Conservation (phyloP, 169 alveolate genomes). For the Theileria orientalis region DNA sequence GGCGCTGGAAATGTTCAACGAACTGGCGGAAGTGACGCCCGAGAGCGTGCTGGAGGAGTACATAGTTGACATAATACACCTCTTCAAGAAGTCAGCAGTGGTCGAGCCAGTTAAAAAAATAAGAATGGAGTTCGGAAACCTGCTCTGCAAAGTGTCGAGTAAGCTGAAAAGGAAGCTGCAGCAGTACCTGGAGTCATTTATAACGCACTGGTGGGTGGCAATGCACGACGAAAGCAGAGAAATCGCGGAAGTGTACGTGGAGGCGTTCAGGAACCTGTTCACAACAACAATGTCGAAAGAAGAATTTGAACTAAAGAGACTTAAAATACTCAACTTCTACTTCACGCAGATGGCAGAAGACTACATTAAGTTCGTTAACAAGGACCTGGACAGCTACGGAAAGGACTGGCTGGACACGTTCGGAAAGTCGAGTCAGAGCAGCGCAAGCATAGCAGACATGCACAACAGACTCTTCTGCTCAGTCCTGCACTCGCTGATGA, state of each 20-base stretch:
- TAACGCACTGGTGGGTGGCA: slow-evolving; percentile 57
- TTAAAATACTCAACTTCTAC: slow-evolving; percentile 30
- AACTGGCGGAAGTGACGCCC: slow-evolving; percentile 7
- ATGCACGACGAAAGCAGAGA: slow-evolving; percentile 55
- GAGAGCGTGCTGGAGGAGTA: slow-evolving; percentile 28
- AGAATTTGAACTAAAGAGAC: slow-evolving; percentile 36
- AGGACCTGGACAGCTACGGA: slow-evolving; percentile 21
- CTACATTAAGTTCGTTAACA: neutral
- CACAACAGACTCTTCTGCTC: slow-evolving; percentile 51
- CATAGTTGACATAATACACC: slow-evolving; percentile 34
- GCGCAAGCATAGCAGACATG: slow-evolving; percentile 51
- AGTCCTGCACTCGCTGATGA: slow-evolving; percentile 27
- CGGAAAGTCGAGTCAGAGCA: slow-evolving; percentile 44
- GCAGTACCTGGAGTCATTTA: slow-evolving; percentile 18
- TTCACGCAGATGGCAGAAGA: slow-evolving; percentile 4
- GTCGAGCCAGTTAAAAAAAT: slow-evolving; percentile 49
- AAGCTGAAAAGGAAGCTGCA: slow-evolving; percentile 30
- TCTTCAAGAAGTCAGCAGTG: slow-evolving; percentile 42
- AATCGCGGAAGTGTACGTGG: slow-evolving; percentile 28
- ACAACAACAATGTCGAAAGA: slow-evolving; percentile 10
- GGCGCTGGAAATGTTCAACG: slow-evolving; percentile 37
- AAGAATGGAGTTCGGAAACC: slow-evolving; percentile 28
- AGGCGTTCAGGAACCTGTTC: slow-evolving; percentile 42
- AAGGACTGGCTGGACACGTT: slow-evolving; percentile 55
- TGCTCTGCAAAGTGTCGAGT: slow-evolving; percentile 19